A percentile compares a stretch with the other conserved stretches of the same genome.
Evolutionary conservation across 2,329 filamentous ascomycete species (phyloP).

Genomic region (Fusarium sp.): DNA sequence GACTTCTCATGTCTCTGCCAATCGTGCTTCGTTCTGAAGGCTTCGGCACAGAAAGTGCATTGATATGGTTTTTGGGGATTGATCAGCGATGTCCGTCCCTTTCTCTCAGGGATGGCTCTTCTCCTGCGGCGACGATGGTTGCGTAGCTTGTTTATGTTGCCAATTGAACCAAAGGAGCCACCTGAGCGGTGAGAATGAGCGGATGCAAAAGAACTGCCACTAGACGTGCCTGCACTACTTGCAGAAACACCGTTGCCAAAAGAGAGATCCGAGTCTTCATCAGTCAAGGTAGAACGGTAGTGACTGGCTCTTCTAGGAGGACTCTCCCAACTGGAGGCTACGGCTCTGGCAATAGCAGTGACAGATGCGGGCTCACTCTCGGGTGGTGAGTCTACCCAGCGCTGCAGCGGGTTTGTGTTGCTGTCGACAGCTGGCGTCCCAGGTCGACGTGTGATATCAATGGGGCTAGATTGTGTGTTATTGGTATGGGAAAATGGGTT

Average conservation of each 20-base stretch:
- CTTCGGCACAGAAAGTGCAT: background rate
- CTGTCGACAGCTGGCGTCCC: background rate
- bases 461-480: slow-evolving; percentile 62
- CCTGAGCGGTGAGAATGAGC: background rate
- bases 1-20: background rate
- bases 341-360: background rate
- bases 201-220: background rate
- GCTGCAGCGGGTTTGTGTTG: background rate
- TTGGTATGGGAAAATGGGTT: background rate
- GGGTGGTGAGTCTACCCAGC: background rate
- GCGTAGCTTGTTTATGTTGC: background rate
- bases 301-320: background rate
- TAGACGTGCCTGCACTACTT: background rate
- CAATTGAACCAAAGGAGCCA: background rate
- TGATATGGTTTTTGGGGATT: background rate
- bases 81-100: background rate
- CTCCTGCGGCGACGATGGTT: background rate
- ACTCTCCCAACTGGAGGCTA: background rate
- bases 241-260: background rate
- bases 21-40: background rate
- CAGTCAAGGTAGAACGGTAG: background rate
- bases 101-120: background rate
- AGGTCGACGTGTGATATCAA: slow-evolving; percentile 52
- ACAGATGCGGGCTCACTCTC: background rate
- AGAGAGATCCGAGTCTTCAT: background rate